A percentile compares a stretch with the other conserved stretches of the same genome.
These are phyloP conservation scores for Pyrenophora seminiperda DNA, from an alignment of 2,329 filamentous ascomycete genomes.

Conservation along the genomic window DNA sequence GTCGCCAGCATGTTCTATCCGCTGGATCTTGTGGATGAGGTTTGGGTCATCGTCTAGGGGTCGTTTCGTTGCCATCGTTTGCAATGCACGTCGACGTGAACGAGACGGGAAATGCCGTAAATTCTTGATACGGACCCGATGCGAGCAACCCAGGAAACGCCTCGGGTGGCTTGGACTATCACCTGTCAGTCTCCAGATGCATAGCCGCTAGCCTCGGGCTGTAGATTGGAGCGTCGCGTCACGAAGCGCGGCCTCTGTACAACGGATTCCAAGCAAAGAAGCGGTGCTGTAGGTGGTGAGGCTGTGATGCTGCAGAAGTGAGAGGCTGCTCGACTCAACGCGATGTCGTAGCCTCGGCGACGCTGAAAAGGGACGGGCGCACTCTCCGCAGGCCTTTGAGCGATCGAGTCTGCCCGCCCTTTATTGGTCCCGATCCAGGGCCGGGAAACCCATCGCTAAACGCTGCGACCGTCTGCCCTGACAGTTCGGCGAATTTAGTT, in stretches of 20 bases:
- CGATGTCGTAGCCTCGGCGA: constrained; percentile 15
- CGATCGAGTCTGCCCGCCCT: constrained; percentile 2
- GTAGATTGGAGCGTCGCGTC: constrained; percentile 1
- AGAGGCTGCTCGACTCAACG: constrained; percentile 8
- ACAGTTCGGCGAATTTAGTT: constrained; percentile 21
- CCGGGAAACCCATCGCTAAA: background rate
- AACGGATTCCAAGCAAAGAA: background rate
- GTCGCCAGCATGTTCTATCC: constrained; percentile 36
- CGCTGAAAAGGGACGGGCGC: constrained; percentile 14
- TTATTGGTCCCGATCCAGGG: constrained; percentile 14
- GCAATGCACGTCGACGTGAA: constrained; percentile 18
- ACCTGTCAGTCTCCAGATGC: constrained; percentile 15
- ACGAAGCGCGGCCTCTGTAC: constrained; percentile 4
- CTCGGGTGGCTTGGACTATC: constrained; percentile 20
- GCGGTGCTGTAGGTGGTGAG: constrained; percentile 2
- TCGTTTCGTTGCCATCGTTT: constrained; percentile 36
- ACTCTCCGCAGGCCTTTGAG: constrained; percentile 5
- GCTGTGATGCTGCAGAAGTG: constrained; percentile 6
- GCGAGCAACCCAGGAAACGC: constrained; percentile 14
- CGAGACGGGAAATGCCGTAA: constrained; percentile 15
- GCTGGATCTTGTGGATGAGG: constrained; percentile 39
- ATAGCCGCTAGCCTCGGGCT: constrained; percentile 9
- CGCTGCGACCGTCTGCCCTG: constrained; percentile 23
- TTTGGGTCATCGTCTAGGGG: constrained; percentile 28
- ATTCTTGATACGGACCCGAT: constrained; percentile 5